These are phyloP conservation scores for Pluteus cervinus DNA, from an alignment of 768 basidiomycete genomes.

Conservation along the genomic window DNA sequence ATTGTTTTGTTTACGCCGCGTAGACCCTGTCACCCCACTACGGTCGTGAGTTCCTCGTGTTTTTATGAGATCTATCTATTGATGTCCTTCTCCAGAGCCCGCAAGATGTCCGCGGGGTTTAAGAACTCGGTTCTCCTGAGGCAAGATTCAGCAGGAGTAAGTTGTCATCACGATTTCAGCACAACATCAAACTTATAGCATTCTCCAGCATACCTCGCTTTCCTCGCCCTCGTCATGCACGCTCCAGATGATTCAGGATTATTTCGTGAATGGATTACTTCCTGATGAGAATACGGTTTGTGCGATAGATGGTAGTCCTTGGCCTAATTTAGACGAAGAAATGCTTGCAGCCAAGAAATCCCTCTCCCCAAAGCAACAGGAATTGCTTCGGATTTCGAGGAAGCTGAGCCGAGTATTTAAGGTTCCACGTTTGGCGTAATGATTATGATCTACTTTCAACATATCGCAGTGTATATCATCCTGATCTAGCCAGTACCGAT, in stretches of 20 bases:
- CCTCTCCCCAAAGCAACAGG: too few species aligned
- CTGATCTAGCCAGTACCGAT: too few species aligned
- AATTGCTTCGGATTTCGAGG: too few species aligned
- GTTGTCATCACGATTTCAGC: too few species aligned
- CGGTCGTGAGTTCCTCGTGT: constrained; percentile 6
- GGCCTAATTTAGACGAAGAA: too few species aligned
- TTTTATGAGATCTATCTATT: neutral
- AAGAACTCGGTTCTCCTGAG: constrained; percentile 14
- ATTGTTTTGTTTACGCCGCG: neutral
- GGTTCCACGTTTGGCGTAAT: too few species aligned
- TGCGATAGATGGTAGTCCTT: constrained; percentile 6
- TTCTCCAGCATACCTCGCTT: constrained; percentile 13
- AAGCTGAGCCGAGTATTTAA: too few species aligned
- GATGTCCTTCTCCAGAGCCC: constrained; percentile 8
- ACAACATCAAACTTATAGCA: too few species aligned
- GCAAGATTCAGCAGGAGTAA: constrained; percentile 10
- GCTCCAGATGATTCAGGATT: constrained; percentile 8
- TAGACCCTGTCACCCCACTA: constrained; percentile 15
- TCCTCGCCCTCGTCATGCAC: constrained; percentile 13
- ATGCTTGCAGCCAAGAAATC: too few species aligned
- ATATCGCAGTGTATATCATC: too few species aligned
- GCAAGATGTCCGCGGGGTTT: constrained; percentile 14
- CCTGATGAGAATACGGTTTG: constrained; percentile 13
- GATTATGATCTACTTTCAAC: too few species aligned
- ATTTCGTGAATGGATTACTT: constrained; percentile 14